A percentile compares a stretch with the other conserved stretches of the same genome.
These are phyloP conservation scores for Cladochytrium replicatum DNA, from an alignment of 192 early-diverging fungal genomes.

Conservation along the genomic window DNA sequence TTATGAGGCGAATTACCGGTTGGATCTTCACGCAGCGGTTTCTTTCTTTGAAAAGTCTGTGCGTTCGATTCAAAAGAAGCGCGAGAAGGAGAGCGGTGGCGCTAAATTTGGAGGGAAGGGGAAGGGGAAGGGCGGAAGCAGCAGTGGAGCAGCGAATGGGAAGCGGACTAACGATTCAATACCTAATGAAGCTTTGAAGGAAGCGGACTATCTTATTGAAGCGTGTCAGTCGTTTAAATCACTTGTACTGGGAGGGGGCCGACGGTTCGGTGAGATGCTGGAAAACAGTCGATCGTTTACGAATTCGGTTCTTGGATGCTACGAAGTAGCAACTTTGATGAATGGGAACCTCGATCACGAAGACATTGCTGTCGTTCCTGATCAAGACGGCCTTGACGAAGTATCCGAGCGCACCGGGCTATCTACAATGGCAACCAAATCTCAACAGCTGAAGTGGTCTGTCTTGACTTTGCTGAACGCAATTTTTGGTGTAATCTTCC, in stretches of 20 bases:
- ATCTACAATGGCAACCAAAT: slow-evolving; percentile 7
- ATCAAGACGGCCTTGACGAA: slow-evolving; percentile 15
- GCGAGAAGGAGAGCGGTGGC: slow-evolving; percentile 12
- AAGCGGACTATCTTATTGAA: slow-evolving; percentile 12
- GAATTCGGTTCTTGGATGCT: slow-evolving; percentile 15
- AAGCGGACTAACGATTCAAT: neutral
- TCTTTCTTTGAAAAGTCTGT: slow-evolving; percentile 11
- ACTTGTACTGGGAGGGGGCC: slow-evolving; percentile 7
- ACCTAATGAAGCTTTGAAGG: neutral
- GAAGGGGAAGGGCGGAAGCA: slow-evolving; percentile 26
- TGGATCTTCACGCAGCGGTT: no score
- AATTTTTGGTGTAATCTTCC: slow-evolving; percentile 38
- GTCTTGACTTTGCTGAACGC: slow-evolving; percentile 41
- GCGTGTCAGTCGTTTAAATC: slow-evolving; percentile 15
- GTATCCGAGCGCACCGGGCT: slow-evolving; percentile 3
- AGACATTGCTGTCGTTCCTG: slow-evolving; percentile 15
- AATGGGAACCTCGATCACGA: neutral
- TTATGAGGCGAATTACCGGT: no score
- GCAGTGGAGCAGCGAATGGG: slow-evolving; percentile 4
- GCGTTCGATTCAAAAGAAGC: slow-evolving; percentile 20
- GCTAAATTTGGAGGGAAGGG: slow-evolving; percentile 3
- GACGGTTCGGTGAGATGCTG: slow-evolving; percentile 11
- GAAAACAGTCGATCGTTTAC: slow-evolving; percentile 5
- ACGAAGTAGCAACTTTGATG: slow-evolving; percentile 17
- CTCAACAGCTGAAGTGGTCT: slow-evolving; percentile 32